phyloP scores from a whole-genome alignment of 2,329 filamentous ascomycete genomes.

The Scedosporium apiospermum region DNA sequence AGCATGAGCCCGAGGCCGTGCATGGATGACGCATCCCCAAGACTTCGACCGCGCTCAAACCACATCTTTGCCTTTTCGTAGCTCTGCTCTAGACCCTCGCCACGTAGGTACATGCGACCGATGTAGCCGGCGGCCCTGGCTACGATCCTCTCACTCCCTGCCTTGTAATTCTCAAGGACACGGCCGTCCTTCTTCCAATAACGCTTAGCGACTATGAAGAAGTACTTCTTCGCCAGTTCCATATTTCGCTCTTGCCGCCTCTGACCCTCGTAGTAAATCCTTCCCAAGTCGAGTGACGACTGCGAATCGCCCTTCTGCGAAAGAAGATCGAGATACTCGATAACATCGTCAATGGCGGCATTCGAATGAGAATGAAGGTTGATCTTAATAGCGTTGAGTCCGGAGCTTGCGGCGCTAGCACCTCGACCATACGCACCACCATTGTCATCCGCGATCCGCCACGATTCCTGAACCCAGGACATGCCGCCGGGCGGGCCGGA shows the following conservation, averaged over 20 bases:
- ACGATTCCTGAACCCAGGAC: slow-evolving; percentile 66
- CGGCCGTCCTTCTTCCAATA: slow-evolving; percentile 80
- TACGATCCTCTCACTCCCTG: slow-evolving; percentile 66
- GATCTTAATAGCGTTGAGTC: slow-evolving; percentile 66
- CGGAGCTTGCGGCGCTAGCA: slow-evolving; percentile 81
- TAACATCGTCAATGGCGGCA: slow-evolving; percentile 81
- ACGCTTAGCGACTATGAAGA: slow-evolving; percentile 65
- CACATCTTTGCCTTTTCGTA: slow-evolving; percentile 67
- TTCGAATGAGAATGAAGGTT: slow-evolving; percentile 70
- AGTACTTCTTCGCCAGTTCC: slow-evolving; percentile 67
- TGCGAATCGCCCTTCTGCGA: slow-evolving; percentile 83
- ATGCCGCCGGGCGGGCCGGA: slow-evolving; percentile 86
- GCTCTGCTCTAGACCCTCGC: slow-evolving; percentile 74
- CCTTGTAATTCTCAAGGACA: slow-evolving; percentile 57
- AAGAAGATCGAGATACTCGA: slow-evolving; percentile 88
- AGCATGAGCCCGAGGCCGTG: slow-evolving; percentile 79
- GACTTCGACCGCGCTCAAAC: slow-evolving; percentile 70
- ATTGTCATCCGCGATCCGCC: slow-evolving; percentile 78
- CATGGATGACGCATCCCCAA: slow-evolving; percentile 74
- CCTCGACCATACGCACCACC: slow-evolving; percentile 94
- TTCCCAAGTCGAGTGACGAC: slow-evolving; percentile 76
- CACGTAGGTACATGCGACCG: slow-evolving; percentile 80
- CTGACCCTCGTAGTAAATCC: slow-evolving; percentile 82
- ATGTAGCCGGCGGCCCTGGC: slow-evolving; percentile 79
- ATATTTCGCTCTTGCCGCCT: slow-evolving; percentile 65